Base-by-base conservation (phyloP, 768 basidiomycete genomes). In the Chalciporus sphaerocephalus region DNA sequence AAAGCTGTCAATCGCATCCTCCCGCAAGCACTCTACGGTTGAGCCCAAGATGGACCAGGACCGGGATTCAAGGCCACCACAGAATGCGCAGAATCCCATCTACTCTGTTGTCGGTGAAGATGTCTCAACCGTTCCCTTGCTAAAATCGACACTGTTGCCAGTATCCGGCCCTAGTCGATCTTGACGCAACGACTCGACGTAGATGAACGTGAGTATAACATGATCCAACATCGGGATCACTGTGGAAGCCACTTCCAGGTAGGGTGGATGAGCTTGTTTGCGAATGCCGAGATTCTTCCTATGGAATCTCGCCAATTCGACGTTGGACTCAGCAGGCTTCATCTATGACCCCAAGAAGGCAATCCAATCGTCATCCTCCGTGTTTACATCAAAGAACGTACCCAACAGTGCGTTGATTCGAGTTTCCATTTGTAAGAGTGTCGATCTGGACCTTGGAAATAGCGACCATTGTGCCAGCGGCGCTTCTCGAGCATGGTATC, bases 341-440 rank as follows among this genome's bases (percentile, higher is more conserved):
- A 47, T 34, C 47, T 48, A 21, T 21, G 24, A 16, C 13, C n/a
- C n/a, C n/a, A n/a, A n/a, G n/a, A 5, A 21, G 30, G 5, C n/a
- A 32, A n/a, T 6, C 6, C 11, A 11, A 28, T 30, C 28, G 24
- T 5, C 10, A 32, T n/a, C n/a, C 30, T 32, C 13, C n/a, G 5
- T 13, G 6, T 2, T 1, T 8, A 13, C 16, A 5, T 18, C n/a
- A n/a, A 24, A 9, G 16, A 4, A 41, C 53, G 35, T 24, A 58
- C 62, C 51, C 47, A 43, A 12, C 61, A 60, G 11, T 63, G 56
- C 4, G 53, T 54, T 5, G 48, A 41, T n/a, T 57, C 55, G 4
- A 70, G 48, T 11, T 55, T 56, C 69, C 68, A 71, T n/a, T 62
- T 62, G 42, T 69, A 69, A 44, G 56, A 48, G 25, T 45, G 52